Base-by-base conservation (phyloP, 352 stramenopile genomes). In the Pythium scleroteichum region DNA sequence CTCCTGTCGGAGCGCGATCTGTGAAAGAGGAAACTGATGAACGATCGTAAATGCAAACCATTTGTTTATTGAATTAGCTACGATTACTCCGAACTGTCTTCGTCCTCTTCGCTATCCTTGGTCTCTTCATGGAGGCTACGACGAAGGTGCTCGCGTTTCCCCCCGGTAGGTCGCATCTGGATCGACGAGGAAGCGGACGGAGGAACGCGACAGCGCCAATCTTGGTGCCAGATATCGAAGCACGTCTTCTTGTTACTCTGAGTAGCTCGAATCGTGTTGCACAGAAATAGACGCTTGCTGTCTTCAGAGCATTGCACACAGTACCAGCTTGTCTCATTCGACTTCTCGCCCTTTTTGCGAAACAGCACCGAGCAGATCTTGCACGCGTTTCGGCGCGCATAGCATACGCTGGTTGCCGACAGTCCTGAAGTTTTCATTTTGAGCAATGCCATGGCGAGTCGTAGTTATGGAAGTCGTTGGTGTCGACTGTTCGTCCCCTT, bases 201-300 rank as follows among this genome's bases (percentile, higher is more conserved):
- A 0, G 52, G 38, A 6, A 50, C 39, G 3, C 39, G 38, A 38
- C 52, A 59, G 14, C 52, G 52, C 39, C 52, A 59, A 12, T 59
- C 52, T 27, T 59, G 52, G 19, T 59, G 24, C 52, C 52, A 59
- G 6, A 59, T 29, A 9, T 59, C 52, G 39, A 59, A 59, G 39
- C 52, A 50, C 10, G 52, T 59, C 24, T 59, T 59, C 16, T 33
- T 41, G 39, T 19, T 27, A 14, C 52, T 38, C 32, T 55, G 33
- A 4, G 29, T 32, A 0, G 52, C 38, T 0, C 52, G 23, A 27
- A 59, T 50, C 2, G 38, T 59, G 52, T 59, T 39, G 26, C 52
- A 59, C 14, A 59, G 51, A 9, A 47, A 57, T 1, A 57, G 22
- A 1, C 50, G 38, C 50, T 57, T 48, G 35, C 47, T 48, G 38